A percentile compares a stretch with the other conserved stretches of the same genome.
Conservation (phyloP, 495 filamentous ascomycete genomes). For the Trichoderma reesei region DNA sequence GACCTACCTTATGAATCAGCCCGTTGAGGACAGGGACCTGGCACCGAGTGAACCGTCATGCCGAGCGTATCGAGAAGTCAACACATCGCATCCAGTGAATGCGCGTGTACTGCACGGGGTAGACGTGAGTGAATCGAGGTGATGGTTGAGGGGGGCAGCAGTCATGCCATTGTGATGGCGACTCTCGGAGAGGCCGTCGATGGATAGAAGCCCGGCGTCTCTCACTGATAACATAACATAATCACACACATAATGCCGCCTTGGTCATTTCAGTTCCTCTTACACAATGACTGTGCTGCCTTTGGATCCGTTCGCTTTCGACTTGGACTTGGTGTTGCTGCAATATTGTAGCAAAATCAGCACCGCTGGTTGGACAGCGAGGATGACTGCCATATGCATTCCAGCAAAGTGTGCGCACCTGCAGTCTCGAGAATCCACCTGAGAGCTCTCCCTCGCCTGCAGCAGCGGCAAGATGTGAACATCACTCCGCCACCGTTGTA, state of each 20-base stretch:
- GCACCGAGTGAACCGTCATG: conserved; percentile 6
- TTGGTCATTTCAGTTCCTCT: no score
- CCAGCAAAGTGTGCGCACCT: background rate
- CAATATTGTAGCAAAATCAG: no score
- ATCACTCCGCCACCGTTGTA: no score
- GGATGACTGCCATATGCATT: no score
- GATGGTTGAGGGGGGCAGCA: background rate
- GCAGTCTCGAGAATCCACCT: background rate
- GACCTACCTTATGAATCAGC: conserved; percentile 10
- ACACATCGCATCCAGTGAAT: conserved; percentile 14
- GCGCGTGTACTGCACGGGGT: conserved; percentile 21
- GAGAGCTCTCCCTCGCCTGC: background rate
- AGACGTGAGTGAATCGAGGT: conserved; percentile 11
- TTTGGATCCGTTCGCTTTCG: no score
- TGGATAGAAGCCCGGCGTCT: background rate
- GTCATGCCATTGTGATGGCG: background rate
- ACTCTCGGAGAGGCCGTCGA: background rate
- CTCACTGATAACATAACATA: no score
- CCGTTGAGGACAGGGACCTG: conserved; percentile 15
- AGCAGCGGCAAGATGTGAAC: background rate
- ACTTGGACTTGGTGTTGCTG: no score
- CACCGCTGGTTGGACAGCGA: no score
- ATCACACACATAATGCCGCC: no score
- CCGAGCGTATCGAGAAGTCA: background rate
- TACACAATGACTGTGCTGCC: no score